A percentile compares a stretch with the other conserved stretches of the same genome.
Evolutionary conservation across 768 basidiomycete species (phyloP).

Genomic region (Mycena kentingensis): DNA sequence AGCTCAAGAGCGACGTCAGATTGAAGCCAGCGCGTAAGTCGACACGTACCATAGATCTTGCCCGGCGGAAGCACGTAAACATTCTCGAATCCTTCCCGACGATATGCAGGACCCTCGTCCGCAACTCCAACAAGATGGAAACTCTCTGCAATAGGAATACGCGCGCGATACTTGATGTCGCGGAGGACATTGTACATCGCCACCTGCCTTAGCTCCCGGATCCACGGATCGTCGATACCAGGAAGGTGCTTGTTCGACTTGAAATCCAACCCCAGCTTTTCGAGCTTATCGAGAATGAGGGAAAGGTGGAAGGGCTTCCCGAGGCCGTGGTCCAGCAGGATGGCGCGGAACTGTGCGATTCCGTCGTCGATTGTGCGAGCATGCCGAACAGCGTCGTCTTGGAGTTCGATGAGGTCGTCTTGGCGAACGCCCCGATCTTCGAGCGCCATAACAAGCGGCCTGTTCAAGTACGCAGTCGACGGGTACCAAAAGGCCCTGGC

Average conservation of each 20-base stretch:
- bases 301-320: slow-evolving; percentile 51
- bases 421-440: slow-evolving; percentile 71
- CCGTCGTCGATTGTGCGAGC: slow-evolving; percentile 64
- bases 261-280: slow-evolving; percentile 50
- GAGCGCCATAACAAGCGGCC: slow-evolving; percentile 74
- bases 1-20: slow-evolving; percentile 37
- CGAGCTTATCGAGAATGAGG: slow-evolving; percentile 52
- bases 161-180: slow-evolving; percentile 73
- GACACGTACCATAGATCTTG: slow-evolving; percentile 62
- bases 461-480: too few relatives aligned
- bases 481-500: too few relatives aligned
- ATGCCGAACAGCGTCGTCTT: slow-evolving; percentile 56
- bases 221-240: slow-evolving; percentile 56
- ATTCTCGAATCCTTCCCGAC: slow-evolving; percentile 47
- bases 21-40: neutral
- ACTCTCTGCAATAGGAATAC: slow-evolving; percentile 69
- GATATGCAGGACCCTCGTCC: slow-evolving; percentile 77
- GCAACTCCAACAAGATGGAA: slow-evolving; percentile 78
- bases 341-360: slow-evolving; percentile 44
- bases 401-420: slow-evolving; percentile 62
- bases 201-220: slow-evolving; percentile 58
- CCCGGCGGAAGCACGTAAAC: slow-evolving; percentile 56
- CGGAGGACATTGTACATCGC: slow-evolving; percentile 67
- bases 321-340: slow-evolving; percentile 52
- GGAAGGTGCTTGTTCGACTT: slow-evolving; percentile 34